Base-by-base conservation (phyloP, 306 rosid species). In the barrel medic (Medicago truncatula) region DNA sequence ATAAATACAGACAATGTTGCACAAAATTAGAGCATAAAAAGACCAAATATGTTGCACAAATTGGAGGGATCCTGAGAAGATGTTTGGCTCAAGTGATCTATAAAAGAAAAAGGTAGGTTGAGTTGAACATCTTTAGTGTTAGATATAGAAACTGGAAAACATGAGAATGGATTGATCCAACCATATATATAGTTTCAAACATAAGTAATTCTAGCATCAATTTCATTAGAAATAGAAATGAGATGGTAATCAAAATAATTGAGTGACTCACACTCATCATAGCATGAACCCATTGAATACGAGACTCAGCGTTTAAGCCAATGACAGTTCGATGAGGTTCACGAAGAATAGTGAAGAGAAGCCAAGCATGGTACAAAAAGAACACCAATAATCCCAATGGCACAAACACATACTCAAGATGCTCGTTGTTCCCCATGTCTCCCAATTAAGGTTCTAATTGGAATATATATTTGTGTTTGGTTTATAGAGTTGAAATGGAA, bases 241-340 rank as follows among this genome's bases (percentile, higher is more conserved):
- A 17, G 36, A 31, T 4, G 0, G 8, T 53, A 16, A 16, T 17
- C 28, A 54, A 54, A 54, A 12, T 17, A 23, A 23, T 23, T 23
- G 28, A 23, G 36, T 31, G 61, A 89, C 96, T 85, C 52, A 91
- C 98, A 59, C 49, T 49, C 98, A 91, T 93, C 87, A 91, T 84
- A 82, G 77, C 74, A 14, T 73, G 66, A 81, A 87, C 93, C 98
- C 98, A 93, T 17, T 91, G 97, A 47, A 70, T 91, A 54, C 93
- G 97, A 79, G 92, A 78, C 75, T 87, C 84, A 0, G 96, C 91
- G 50, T 93, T 91, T 43, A 91, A 78, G 36, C 96, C 98, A 63
- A 93, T 87, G 49, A 91, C 97, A 34, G 98, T 91, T 75, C 85
- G 82, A 61, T 39, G 73, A 73, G 97, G 96, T 52, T 71, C 72